Percentiles rank a stretch among this genome's conserved stretches.
Evolutionary conservation across 2,329 filamentous ascomycete genomes (phyloP).

Genomic region (Ophiostoma novo-ulmi): DNA sequence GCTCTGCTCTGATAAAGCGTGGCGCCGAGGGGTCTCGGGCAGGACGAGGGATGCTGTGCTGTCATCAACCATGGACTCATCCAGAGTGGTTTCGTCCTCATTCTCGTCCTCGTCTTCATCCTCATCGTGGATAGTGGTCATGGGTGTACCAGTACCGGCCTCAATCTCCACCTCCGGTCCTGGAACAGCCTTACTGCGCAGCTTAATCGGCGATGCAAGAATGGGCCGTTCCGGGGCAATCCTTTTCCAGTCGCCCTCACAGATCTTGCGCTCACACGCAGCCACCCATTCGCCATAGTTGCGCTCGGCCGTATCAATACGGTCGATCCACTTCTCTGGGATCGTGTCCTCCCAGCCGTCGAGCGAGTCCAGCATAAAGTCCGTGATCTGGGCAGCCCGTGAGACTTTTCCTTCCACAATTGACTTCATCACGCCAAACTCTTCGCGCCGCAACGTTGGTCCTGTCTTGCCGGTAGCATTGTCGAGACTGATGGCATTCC

Average conservation of each 20-base stretch:
- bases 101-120: background rate
- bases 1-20: conserved; percentile 18
- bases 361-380: conserved; percentile 78
- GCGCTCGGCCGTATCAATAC: conserved; percentile 73
- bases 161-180: background rate
- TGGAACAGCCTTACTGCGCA: background rate
- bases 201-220: conserved; percentile 14
- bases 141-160: background rate
- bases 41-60: background rate
- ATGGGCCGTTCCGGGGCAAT: background rate
- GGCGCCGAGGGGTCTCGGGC: conserved; percentile 14
- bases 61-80: background rate
- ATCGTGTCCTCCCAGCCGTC: conserved; percentile 80
- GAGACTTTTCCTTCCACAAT: conserved; percentile 64
- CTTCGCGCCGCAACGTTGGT: conserved; percentile 36
- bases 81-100: no score
- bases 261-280: conserved; percentile 67
- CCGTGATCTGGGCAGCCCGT: conserved; percentile 65
- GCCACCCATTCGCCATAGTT: conserved; percentile 77
- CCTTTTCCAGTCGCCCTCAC: conserved; percentile 55
- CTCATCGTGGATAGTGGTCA: background rate
- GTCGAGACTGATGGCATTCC: conserved; percentile 50
- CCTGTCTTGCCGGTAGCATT: conserved; percentile 27
- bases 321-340: conserved; percentile 81
- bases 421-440: conserved; percentile 54